These are phyloP conservation scores for Termitomyces sp. DNA, from an alignment of 1,284 basidiomycete genomes.

Conservation along the genomic window DNA sequence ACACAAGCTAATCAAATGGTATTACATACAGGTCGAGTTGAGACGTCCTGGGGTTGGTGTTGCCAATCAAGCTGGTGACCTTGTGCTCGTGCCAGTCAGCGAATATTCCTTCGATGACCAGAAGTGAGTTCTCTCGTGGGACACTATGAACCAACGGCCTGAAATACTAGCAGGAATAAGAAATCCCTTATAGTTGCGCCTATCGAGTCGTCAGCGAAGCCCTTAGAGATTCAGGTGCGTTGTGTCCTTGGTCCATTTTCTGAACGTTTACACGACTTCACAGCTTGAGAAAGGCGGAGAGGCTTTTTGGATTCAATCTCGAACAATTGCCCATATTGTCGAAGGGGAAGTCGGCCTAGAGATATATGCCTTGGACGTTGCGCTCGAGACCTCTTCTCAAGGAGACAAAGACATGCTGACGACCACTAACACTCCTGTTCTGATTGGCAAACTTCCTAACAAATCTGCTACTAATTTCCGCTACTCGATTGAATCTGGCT, in stretches of 20 bases:
- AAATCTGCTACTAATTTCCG: constrained; percentile 65
- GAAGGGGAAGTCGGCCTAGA: constrained; percentile 48
- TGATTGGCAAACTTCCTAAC: constrained; percentile 63
- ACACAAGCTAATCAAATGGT: not conserved
- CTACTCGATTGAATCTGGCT: constrained; percentile 46
- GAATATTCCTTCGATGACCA: constrained; percentile 66
- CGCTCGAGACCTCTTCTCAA: constrained; percentile 29
- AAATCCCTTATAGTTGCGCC: constrained; percentile 63
- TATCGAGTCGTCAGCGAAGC: constrained; percentile 43
- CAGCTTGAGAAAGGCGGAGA: constrained; percentile 62
- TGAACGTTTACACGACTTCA: not conserved
- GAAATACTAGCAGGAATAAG: constrained; percentile 46
- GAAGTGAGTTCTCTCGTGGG: constrained; percentile 47
- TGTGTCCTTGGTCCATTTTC: not conserved
- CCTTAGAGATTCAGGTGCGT: constrained; percentile 46
- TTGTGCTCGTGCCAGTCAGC: constrained; percentile 64
- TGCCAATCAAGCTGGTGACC: constrained; percentile 60
- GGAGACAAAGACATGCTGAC: constrained; percentile 23
- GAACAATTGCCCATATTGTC: constrained; percentile 65
- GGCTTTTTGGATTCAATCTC: constrained; percentile 68
- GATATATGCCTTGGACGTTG: constrained; percentile 55
- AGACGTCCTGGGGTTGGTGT: constrained; percentile 65
- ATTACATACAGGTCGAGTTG: constrained; percentile 40
- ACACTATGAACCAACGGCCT: not conserved
- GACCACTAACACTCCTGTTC: constrained; percentile 32